A percentile compares a stretch with the other conserved stretches of the same genome.
Evolutionary conservation across 176 grass and related monocot species (phyloP).

Genomic region (Areca catechu): DNA sequence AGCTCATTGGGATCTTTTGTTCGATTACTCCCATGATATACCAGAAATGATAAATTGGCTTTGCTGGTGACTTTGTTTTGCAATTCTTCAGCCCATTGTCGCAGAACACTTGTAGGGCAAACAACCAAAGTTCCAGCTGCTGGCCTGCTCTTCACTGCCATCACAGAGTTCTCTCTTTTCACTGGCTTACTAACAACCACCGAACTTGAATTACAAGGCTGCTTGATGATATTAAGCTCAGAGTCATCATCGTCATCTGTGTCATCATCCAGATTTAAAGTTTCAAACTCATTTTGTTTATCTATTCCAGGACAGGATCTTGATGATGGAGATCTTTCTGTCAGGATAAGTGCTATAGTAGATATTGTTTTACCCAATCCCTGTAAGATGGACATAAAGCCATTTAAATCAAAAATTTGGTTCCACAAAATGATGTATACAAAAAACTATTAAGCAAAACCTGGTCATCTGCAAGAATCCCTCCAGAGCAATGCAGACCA

Average conservation of each 20-base stretch:
- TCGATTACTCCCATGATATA: constrained; percentile 94
- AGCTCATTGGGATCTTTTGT: constrained; percentile 79
- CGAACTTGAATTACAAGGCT: constrained; percentile 17
- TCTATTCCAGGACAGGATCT: constrained; percentile 17
- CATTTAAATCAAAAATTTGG: not conserved
- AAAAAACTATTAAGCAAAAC: constrained; percentile 27
- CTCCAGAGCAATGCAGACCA: constrained; percentile 64
- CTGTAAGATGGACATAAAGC: constrained; percentile 37
- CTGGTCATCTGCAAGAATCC: constrained; percentile 99
- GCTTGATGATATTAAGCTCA: constrained; percentile 37
- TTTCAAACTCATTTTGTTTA: constrained; percentile 55
- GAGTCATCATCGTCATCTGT: constrained; percentile 31
- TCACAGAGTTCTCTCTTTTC: constrained; percentile 33
- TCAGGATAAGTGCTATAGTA: constrained; percentile 86
- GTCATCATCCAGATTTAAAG: constrained; percentile 80
- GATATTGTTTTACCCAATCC: constrained; percentile 97
- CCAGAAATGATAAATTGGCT: constrained; percentile 72
- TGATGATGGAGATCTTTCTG: constrained; percentile 58
- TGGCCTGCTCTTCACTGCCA: constrained; percentile 45
- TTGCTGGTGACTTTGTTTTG: constrained; percentile 71
- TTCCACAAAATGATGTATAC: not conserved
- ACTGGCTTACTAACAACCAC: constrained; percentile 17
- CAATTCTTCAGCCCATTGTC: constrained; percentile 95
- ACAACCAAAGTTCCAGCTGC: constrained; percentile 97
- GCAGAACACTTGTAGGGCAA: constrained; percentile 95